Conservation (phyloP, 805 yeast species). For the Zygoascus bituminiphila region DNA sequence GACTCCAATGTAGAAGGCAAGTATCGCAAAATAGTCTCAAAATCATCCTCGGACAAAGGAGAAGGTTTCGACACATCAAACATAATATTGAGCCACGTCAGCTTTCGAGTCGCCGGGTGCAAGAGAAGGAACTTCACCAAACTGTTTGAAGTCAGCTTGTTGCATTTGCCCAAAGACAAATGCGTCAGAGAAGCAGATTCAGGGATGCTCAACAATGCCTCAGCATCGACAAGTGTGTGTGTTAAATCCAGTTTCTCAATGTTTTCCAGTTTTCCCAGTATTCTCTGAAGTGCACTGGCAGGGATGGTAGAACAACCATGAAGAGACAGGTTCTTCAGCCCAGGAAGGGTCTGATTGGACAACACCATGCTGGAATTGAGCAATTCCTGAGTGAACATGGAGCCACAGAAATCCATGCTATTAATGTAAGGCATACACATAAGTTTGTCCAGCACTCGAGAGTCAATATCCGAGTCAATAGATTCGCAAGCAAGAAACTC, state of each 20-base stretch:
- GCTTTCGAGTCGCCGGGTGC: conserved; percentile 56
- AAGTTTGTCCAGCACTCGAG: conserved; percentile 43
- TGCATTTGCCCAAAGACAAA: conserved; percentile 57
- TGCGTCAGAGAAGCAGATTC: conserved; percentile 58
- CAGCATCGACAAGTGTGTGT: conserved; percentile 68
- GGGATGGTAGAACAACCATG: conserved; percentile 84
- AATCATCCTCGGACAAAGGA: conserved; percentile 41
- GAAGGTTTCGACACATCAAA: conserved; percentile 56
- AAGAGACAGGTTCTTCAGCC: conserved; percentile 43
- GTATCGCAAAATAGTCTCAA: conserved; percentile 41
- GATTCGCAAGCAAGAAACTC: conserved; percentile 83
- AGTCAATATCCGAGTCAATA: conserved; percentile 73
- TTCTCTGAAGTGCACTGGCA: conserved; percentile 42
- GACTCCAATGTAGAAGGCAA: conserved; percentile 36
- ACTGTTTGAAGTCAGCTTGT: conserved; percentile 63
- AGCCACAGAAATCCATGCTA: conserved; percentile 82
- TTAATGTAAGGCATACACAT: conserved; percentile 53
- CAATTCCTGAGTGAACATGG: conserved; percentile 21
- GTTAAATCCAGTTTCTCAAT: conserved; percentile 67
- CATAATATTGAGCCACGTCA: conserved; percentile 61
- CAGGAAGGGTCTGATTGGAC: conserved; percentile 11
- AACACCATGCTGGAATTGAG: background rate
- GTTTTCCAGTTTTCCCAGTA: conserved; percentile 49
- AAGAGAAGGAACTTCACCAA: conserved; percentile 58
- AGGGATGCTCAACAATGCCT: conserved; percentile 50